These are phyloP conservation scores for Collybia mongolica DNA, from an alignment of 768 basidiomycete genomes.

Conservation along the genomic window DNA sequence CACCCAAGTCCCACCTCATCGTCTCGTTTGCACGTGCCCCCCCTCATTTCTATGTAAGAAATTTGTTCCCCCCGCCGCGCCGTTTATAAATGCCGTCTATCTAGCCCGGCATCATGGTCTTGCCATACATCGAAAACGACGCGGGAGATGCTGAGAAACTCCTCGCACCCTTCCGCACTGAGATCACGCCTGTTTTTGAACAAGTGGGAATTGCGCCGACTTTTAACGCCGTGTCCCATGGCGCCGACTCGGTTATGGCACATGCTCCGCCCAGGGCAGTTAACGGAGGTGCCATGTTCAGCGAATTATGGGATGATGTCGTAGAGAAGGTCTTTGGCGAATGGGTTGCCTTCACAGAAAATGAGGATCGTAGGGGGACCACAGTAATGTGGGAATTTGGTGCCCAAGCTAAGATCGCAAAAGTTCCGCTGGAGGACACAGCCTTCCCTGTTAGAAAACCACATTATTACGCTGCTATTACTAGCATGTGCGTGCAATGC, in stretches of 20 bases:
- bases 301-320: conserved; percentile 17
- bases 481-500: conserved; percentile 5
- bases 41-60: conserved; percentile 11
- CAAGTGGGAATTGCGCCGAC: conserved; percentile 4
- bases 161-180: conserved; percentile 18
- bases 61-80: not conserved
- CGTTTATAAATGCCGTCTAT: not conserved
- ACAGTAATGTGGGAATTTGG: conserved; percentile 17
- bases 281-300: conserved; percentile 16
- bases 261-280: conserved; percentile 11
- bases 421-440: conserved; percentile 4
- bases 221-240: conserved; percentile 14
- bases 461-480: conserved; percentile 8
- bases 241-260: conserved; percentile 13
- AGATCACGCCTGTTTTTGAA: conserved; percentile 13
- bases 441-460: conserved; percentile 5
- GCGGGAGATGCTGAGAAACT: conserved; percentile 7
- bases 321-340: conserved; percentile 9
- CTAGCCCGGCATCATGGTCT: conserved; percentile 13
- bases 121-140: conserved; percentile 16
- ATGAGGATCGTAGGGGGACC: conserved; percentile 8
- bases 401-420: conserved; percentile 12
- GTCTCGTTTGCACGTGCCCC: conserved; percentile 4
- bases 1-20: not conserved
- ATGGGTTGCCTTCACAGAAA: conserved; percentile 19